Percentiles rank a stretch among this genome's conserved stretches.
These are phyloP conservation scores for Carallia pectinifolia DNA, from an alignment of 345 rosid species.

Conservation along the genomic window DNA sequence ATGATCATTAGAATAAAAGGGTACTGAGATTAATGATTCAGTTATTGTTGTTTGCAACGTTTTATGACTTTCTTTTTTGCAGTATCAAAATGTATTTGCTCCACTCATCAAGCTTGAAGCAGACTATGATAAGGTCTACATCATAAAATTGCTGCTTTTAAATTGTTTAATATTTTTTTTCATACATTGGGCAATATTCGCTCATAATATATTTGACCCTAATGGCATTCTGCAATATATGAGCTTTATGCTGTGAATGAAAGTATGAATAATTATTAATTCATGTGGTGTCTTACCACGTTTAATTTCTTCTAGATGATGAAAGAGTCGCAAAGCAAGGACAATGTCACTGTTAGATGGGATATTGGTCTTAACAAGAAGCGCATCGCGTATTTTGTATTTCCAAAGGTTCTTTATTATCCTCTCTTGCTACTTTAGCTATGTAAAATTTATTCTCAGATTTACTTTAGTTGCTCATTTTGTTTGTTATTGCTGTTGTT, in stretches of 20 bases:
- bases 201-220: neutral
- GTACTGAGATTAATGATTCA: neutral
- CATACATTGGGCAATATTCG: neutral
- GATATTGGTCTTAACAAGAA: slow-evolving; percentile 98
- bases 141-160: slow-evolving; percentile 1
- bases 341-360: slow-evolving; percentile 92
- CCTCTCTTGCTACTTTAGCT: slow-evolving; percentile 2
- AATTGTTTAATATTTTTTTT: neutral
- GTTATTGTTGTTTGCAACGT: slow-evolving; percentile 8
- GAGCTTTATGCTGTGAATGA: no score
- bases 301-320: slow-evolving; percentile 63
- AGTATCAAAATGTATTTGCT: slow-evolving; percentile 99
- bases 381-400: slow-evolving; percentile 88
- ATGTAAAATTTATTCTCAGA: slow-evolving; percentile 1
- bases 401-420: slow-evolving; percentile 71
- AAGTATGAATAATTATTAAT: neutral
- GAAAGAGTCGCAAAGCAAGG: slow-evolving; percentile 99
- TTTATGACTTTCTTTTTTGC: slow-evolving; percentile 34
- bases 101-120: slow-evolving; percentile 99
- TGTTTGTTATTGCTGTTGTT: neutral
- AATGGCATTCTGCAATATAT: no score
- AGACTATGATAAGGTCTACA: slow-evolving; percentile 90
- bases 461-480: neutral
- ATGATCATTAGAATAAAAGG: neutral
- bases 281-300: slow-evolving; percentile 15